phyloP scores from a whole-genome alignment of 805 yeast species.

The Pichia manshurica region DNA sequence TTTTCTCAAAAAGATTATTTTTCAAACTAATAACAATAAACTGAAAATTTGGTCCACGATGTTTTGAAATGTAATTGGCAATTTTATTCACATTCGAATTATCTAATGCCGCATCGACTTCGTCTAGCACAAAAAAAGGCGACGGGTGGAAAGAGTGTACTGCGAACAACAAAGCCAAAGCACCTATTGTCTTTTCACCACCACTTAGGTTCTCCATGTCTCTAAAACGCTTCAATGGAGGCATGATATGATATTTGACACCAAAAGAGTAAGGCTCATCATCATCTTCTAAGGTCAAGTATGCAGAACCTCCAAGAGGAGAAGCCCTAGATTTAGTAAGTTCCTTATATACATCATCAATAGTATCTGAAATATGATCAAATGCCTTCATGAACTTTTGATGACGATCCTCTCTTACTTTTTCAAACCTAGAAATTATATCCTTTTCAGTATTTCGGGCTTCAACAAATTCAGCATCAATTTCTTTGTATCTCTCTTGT shows the following conservation, averaged over 20 bases:
- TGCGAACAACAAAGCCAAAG: conserved; percentile 85
- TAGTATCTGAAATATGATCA: conserved; percentile 63
- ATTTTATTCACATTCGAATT: conserved; percentile 78
- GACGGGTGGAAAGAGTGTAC: conserved; percentile 88
- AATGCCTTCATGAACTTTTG: conserved; percentile 66
- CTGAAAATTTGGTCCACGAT: conserved; percentile 75
- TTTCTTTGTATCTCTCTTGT: conserved; percentile 49
- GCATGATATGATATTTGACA: conserved; percentile 87
- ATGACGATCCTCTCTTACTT: conserved; percentile 53
- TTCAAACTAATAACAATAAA: conserved; percentile 91
- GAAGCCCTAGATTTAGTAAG: conserved; percentile 66
- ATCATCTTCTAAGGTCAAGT: conserved; percentile 77
- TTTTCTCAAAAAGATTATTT: conserved; percentile 77
- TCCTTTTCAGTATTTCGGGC: conserved; percentile 58
- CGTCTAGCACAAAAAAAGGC: conserved; percentile 93
- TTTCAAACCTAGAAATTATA: conserved; percentile 50
- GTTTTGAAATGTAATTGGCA: conserved; percentile 75
- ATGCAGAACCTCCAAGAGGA: conserved; percentile 91
- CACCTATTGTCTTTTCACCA: conserved; percentile 96
- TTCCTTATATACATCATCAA: conserved; percentile 79
- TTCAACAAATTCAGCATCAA: conserved; percentile 58
- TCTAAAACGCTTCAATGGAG: conserved; percentile 88
- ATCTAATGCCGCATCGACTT: conserved; percentile 97
- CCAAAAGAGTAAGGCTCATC: conserved; percentile 87
- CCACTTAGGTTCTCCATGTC: conserved; percentile 93